Evolutionary conservation across 352 stramenopile species (phyloP).

Genomic region (Albugo laibachii): DNA sequence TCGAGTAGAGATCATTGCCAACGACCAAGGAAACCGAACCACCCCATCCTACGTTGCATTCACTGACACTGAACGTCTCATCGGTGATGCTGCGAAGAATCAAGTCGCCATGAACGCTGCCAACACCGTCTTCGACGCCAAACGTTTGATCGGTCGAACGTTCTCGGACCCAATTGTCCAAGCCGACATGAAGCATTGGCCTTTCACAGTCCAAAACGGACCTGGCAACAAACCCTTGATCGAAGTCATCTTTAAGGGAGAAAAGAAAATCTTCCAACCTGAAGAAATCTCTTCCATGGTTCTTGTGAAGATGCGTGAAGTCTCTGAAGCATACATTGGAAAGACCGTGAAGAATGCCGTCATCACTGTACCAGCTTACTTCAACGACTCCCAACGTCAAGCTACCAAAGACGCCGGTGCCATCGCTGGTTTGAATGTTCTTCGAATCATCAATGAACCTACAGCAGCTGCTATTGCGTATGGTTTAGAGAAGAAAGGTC

Average conservation of each 20-base stretch:
- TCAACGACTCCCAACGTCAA: constrained; percentile 90
- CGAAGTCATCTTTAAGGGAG: constrained; percentile 46
- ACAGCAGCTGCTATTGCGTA: constrained; percentile 86
- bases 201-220: constrained; percentile 40
- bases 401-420: constrained; percentile 85
- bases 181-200: constrained; percentile 43
- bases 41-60: constrained; percentile 93
- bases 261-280: constrained; percentile 45
- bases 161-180: constrained; percentile 83
- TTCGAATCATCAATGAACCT: constrained; percentile 93
- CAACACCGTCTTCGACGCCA: constrained; percentile 95
- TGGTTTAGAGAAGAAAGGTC: constrained; percentile 80
- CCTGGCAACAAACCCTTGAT: constrained; percentile 46
- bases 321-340: constrained; percentile 42
- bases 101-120: constrained; percentile 83
- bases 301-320: constrained; percentile 48
- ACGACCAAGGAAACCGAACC: constrained; percentile 90
- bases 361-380: constrained; percentile 90
- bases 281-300: constrained; percentile 73
- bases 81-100: constrained; percentile 90
- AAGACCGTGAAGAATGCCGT: constrained; percentile 49
- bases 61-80: constrained; percentile 86
- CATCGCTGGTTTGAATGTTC: constrained; percentile 85
- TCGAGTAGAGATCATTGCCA: constrained; percentile 91
- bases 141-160: constrained; percentile 90